Evolutionary conservation across 805 yeast genomes (phyloP).

Genomic region (Monosporozyma yasuniensis): DNA sequence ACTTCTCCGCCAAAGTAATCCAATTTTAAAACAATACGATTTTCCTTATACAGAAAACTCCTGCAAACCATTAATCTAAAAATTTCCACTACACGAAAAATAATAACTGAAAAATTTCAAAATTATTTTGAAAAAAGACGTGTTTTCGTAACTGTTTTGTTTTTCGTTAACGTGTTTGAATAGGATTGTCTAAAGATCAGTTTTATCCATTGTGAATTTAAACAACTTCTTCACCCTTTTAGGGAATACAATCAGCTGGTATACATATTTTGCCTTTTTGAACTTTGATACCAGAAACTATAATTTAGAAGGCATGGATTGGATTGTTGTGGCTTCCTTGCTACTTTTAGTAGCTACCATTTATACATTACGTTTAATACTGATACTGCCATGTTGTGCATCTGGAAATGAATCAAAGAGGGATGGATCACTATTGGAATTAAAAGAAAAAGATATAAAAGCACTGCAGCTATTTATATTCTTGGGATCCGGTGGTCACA

Average conservation of each 20-base stretch:
- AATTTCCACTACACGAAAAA: not conserved
- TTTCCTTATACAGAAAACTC: not conserved
- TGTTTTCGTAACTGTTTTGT: not conserved
- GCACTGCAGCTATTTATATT: slow-evolving; percentile 42
- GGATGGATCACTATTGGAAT: not conserved
- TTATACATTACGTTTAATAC: slow-evolving; percentile 11
- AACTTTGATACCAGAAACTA: not conserved
- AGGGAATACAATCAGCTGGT: not conserved
- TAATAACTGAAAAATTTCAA: not conserved
- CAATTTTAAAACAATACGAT: not conserved
- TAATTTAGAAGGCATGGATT: not conserved
- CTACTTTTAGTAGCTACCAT: slow-evolving; percentile 7
- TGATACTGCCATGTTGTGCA: slow-evolving; percentile 15
- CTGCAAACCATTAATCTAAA: not conserved
- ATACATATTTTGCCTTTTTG: not conserved
- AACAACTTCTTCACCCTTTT: not conserved
- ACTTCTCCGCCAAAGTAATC: not conserved
- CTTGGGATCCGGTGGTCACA: slow-evolving; percentile 95
- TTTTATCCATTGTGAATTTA: not conserved
- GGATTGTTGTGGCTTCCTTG: not conserved
- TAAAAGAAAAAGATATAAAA: not conserved
- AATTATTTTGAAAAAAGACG: not conserved
- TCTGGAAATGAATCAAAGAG: not conserved
- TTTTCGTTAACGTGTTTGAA: not conserved
- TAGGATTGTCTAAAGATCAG: not conserved